Conservation (phyloP, 192 early-diverging fungal species). For the Pilaira anomala region DNA sequence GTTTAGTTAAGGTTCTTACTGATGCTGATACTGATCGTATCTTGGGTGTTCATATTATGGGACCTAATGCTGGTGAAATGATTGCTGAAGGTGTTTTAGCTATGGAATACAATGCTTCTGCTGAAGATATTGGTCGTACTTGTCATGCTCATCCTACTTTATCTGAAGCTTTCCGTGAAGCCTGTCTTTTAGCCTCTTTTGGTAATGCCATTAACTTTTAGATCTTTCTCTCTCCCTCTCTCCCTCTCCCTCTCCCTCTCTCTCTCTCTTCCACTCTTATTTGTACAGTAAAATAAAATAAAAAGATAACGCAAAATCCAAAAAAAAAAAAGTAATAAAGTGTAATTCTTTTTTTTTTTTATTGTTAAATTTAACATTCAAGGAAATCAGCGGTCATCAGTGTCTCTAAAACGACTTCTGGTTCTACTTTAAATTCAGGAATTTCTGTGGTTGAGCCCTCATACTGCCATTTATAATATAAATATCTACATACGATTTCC, state of each 20-base stretch:
- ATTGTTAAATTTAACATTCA: constrained; percentile 68
- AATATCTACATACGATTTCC: constrained; percentile 92
- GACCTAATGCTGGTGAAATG: constrained; percentile 98
- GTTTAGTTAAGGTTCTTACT: constrained; percentile 94
- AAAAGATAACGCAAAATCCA: background rate
- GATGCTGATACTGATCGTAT: constrained; percentile 95
- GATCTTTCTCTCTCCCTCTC: too few relatives aligned
- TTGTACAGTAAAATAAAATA: background rate
- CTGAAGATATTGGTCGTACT: constrained; percentile 96
- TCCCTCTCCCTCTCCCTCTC: constrained; percentile 4
- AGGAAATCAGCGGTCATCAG: constrained; percentile 96
- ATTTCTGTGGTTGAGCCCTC: constrained; percentile 66
- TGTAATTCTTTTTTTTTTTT: background rate
- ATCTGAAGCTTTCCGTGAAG: constrained; percentile 98
- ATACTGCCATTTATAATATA: constrained; percentile 82
- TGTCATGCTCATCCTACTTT: constrained; percentile 97
- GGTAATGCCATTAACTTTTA: constrained; percentile 79
- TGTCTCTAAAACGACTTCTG: constrained; percentile 85
- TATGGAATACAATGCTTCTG: constrained; percentile 97
- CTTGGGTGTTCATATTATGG: constrained; percentile 97
- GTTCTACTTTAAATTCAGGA: constrained; percentile 88
- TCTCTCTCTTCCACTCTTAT: background rate
- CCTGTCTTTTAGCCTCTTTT: constrained; percentile 84
- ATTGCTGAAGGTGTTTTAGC: constrained; percentile 96
- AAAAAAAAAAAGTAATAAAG: background rate